Conservation (phyloP, 108 stramenopile genomes). For the Heterococcus sp. region DNA sequence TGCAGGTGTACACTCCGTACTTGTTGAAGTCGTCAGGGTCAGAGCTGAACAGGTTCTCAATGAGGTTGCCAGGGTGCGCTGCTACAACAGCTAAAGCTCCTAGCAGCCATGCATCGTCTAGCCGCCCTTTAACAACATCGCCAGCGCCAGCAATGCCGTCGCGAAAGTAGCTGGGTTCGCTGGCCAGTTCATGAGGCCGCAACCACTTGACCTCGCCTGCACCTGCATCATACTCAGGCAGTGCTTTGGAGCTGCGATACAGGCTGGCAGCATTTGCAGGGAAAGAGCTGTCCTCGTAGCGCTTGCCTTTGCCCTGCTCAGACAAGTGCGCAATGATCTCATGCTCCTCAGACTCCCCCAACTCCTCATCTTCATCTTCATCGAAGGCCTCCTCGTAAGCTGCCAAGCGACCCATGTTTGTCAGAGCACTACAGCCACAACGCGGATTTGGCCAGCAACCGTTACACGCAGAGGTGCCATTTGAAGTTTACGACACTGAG, state of each 20-base stretch:
- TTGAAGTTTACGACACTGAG: no score
- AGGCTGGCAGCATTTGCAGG: constrained; percentile 22
- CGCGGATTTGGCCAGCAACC: no score
- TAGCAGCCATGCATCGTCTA: constrained; percentile 52
- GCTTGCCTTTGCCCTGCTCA: not conserved
- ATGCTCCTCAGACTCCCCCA: constrained; percentile 42
- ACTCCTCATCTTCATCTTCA: constrained; percentile 47
- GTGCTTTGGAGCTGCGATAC: constrained; percentile 11
- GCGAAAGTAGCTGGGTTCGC: constrained; percentile 56
- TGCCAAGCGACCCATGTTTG: constrained; percentile 12
- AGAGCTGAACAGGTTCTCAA: constrained; percentile 57
- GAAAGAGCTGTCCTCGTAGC: constrained; percentile 35
- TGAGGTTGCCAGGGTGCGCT: constrained; percentile 27
- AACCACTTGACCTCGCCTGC: constrained; percentile 26
- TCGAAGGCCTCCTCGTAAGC: constrained; percentile 43
- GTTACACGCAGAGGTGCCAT: no score
- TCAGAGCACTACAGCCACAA: no score
- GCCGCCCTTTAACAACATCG: constrained; percentile 29
- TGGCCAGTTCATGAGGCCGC: constrained; percentile 51
- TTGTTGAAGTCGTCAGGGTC: constrained; percentile 58
- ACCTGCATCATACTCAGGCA: constrained; percentile 40
- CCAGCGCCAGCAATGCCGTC: constrained; percentile 11
- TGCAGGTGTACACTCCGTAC: constrained; percentile 62
- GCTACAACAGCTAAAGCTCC: constrained; percentile 54
- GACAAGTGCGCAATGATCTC: constrained; percentile 37